Evolutionary conservation across 163 green algal genomes (phyloP).

Genomic region (Volvox carteri): DNA sequence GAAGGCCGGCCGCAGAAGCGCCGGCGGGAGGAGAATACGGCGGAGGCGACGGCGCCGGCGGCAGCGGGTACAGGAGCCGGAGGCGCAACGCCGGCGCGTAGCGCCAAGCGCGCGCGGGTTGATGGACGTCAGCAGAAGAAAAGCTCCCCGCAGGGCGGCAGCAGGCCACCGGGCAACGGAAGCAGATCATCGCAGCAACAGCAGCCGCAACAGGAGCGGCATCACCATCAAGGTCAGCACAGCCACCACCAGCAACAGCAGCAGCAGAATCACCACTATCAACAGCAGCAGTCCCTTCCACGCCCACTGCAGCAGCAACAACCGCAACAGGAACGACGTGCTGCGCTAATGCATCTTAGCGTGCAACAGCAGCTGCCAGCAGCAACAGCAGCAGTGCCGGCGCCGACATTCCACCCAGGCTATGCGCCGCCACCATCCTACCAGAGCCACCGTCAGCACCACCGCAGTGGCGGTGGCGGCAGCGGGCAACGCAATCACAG

Average conservation of each 20-base stretch:
- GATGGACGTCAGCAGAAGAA: background rate
- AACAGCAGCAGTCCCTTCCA: background rate
- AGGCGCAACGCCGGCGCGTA: background rate
- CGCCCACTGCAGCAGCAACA: background rate
- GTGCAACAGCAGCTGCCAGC: background rate
- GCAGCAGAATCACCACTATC: background rate
- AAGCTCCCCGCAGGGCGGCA: background rate
- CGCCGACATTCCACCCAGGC: slow-evolving; percentile 21
- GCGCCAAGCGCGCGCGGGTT: slow-evolving; percentile 22
- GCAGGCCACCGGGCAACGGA: background rate
- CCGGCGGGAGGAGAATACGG: background rate
- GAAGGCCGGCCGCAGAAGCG: background rate
- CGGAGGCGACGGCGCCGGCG: background rate
- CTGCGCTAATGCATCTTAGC: slow-evolving; percentile 15
- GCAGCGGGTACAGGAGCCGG: background rate
- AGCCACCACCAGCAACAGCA: background rate
- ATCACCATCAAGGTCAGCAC: slow-evolving; percentile 1
- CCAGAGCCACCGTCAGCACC: background rate
- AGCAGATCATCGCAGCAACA: background rate
- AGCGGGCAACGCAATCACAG: background rate
- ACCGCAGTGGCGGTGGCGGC: background rate
- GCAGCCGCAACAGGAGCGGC: background rate
- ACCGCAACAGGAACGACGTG: background rate
- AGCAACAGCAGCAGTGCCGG: too few relatives aligned
- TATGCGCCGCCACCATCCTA: slow-evolving; percentile 4